Base-by-base conservation (phyloP, 176 grass and related monocot species). In the Poa annua region DNA sequence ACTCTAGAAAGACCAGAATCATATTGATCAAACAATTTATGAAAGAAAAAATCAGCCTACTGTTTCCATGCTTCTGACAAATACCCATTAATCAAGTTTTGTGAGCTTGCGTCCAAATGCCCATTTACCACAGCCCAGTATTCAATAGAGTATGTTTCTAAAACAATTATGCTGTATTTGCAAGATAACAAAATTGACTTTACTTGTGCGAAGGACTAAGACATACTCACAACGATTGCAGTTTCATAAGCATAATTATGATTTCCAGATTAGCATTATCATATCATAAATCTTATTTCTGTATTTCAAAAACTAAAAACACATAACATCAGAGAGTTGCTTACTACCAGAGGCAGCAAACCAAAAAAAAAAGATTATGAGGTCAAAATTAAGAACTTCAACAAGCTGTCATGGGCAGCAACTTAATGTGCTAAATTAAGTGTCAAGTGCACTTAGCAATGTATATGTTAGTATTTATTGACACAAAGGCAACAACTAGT, bases 301-400 rank as follows among this genome's bases (percentile, higher is more conserved):
- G 66, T 75, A 1, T 76, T 45, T 7, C 19, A 54, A 77, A 62
- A 89, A 17, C 16, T 75, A 42, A 39, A 78, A 14, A 16, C 57
- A 38, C 0, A 39, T 73, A 66, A 72, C 21, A 26, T 1, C 0
- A 35, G 12, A 56, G 34, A 55, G 32, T 39, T 49, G 4, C 25
- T 66, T 67, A 80, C n/a, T 67, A 85, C 26, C 39, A 36, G 60
- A 41, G 15, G 26, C 29, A 74, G 53, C 63, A 77, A 64, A 49
- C 12, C 45, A 14, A 4, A 4, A 4, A 2, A 2, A 4, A 4
- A 14, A 3, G 11, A 4, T 49, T 3, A 17, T 71, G 64, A 65
- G 71, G 20, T 9, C 13, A 71, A 85, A 77, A 53, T 2, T 71
- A 85, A 55, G 19, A 85, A 41, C 34, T 53, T 83, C 29, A 83